Evolutionary conservation across 2,329 filamentous ascomycete species (phyloP), one percentile per base, ranked within the genome.

Genomic region (Lasiodiplodia sp.): DNA sequence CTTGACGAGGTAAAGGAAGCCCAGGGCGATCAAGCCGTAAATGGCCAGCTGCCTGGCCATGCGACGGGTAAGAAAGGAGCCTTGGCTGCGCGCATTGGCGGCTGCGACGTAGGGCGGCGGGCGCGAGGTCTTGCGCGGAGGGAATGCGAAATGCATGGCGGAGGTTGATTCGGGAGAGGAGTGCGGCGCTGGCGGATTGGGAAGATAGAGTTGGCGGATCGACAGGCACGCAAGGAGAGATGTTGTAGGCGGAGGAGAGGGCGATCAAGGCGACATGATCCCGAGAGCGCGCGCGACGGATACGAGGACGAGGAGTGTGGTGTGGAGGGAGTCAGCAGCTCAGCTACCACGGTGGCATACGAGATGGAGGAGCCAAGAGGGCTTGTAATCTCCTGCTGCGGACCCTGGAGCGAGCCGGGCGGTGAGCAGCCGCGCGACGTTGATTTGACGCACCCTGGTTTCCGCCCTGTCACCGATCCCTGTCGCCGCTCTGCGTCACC

Each of bases 81-180:
- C 82, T 75, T 88, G 83, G 72, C 87, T 85, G 75, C 89, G 86
- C 58, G 87, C 55, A 53, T 68, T 68, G 47, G 66, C 56, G 23
- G 57, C 66, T 12, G 66, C 85, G 72, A 86, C 85, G 81, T 92
- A 95, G 37, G 91, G 90, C 72, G 90, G 88, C 72, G 91, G 88
- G 77, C 91, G 89, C 72, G 92, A 95, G 76, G 87, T 89, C 83
- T 95, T 97, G 80, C 94, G 91, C 75, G 93, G 88, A 67, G 94
- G 94, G 75, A 96, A 90, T 72, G 94, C 93, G 85, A 95, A 94
- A 80, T 97, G 94, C 93, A 97, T 83, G 69, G 71, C 96, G 73
- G 74, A 12, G 37, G 58, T 38, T 16, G 25, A 23, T 40, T 44
- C 51, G 34, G 37, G 60, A 23, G 23, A 49, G 57, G 47, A 44